Conservation (phyloP, 352 stramenopile species). For the Chrysophaeum taylorii region DNA sequence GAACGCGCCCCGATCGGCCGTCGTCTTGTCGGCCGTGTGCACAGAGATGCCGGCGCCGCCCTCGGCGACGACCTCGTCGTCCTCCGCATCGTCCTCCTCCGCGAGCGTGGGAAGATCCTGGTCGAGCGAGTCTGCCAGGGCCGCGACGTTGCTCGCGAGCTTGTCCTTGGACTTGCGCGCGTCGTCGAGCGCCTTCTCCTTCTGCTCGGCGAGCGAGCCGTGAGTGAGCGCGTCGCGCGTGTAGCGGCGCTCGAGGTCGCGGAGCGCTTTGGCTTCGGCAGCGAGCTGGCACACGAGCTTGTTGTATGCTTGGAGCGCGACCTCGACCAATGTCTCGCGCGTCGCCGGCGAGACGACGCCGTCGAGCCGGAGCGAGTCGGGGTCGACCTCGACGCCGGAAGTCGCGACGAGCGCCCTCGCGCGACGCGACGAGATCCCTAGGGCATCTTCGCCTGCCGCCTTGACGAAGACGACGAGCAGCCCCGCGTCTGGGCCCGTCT, state of each 20-base stretch:
- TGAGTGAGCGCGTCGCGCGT: slow-evolving; percentile 64
- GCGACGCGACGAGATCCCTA: slow-evolving; percentile 23
- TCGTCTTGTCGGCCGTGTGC: slow-evolving; percentile 37
- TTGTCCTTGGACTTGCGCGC: slow-evolving; percentile 50
- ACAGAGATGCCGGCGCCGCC: slow-evolving; percentile 47
- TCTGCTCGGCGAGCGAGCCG: slow-evolving; percentile 56
- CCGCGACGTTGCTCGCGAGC: slow-evolving; percentile 50
- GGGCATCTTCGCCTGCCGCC: slow-evolving; percentile 65
- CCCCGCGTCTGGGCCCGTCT: slow-evolving; percentile 57
- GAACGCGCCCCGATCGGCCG: slow-evolving; percentile 61
- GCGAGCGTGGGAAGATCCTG: slow-evolving; percentile 40
- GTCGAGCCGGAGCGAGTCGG: not conserved
- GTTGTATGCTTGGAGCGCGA: slow-evolving; percentile 48
- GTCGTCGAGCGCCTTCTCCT: slow-evolving; percentile 56
- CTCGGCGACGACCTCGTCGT: slow-evolving; percentile 37
- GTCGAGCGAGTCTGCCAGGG: slow-evolving; percentile 48
- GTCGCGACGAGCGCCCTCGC: not conserved
- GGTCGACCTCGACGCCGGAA: not conserved
- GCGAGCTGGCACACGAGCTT: slow-evolving; percentile 75
- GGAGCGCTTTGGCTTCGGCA: slow-evolving; percentile 66
- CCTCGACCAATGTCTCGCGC: not conserved
- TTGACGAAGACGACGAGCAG: slow-evolving; percentile 87
- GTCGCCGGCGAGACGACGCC: not conserved
- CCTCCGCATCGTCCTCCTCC: slow-evolving; percentile 45
- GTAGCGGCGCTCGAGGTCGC: slow-evolving; percentile 81